phyloP scores from a whole-genome alignment of 2,329 filamentous ascomycete species.

The Lithohypha guttulata region DNA sequence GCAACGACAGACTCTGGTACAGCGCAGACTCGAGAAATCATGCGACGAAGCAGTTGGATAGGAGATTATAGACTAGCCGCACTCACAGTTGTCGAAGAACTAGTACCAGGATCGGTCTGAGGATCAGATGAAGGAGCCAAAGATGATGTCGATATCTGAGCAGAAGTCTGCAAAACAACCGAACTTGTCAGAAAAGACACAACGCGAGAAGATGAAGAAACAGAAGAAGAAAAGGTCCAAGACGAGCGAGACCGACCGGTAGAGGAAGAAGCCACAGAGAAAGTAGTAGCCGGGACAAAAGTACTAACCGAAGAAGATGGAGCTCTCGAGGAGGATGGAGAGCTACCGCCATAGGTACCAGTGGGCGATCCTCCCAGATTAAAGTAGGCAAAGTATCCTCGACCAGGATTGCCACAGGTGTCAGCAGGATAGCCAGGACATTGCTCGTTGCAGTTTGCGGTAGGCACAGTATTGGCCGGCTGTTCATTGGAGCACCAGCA shows the following conservation, averaged over 20 bases:
- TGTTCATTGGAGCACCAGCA: slow-evolving; percentile 42
- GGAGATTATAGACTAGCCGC: too few species aligned
- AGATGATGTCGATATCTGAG: slow-evolving; percentile 10
- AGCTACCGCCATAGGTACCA: slow-evolving; percentile 17
- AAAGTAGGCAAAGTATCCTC: slow-evolving; percentile 35
- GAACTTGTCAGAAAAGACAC: slow-evolving; percentile 15
- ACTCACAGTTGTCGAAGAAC: too few species aligned
- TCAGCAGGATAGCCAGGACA: slow-evolving; percentile 41
- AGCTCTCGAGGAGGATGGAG: slow-evolving; percentile 13
- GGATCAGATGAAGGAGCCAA: slow-evolving; percentile 12
- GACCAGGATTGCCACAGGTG: slow-evolving; percentile 32
- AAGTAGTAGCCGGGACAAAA: slow-evolving; percentile 10
- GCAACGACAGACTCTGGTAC: too few species aligned
- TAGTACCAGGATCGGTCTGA: too few species aligned
- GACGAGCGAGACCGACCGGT: slow-evolving; percentile 1
- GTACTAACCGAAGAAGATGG: slow-evolving; percentile 21
- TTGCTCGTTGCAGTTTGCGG: slow-evolving; percentile 28
- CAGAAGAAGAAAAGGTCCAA: not conserved
- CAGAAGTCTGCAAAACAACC: slow-evolving; percentile 18
- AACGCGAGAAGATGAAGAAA: not conserved
- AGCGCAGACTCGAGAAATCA: too few species aligned
- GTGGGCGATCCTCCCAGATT: slow-evolving; percentile 22
- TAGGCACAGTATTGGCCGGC: slow-evolving; percentile 29
- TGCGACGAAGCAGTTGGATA: too few species aligned
- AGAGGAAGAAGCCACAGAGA: slow-evolving; percentile 10